These are phyloP conservation scores for Candida andamanensis DNA, from an alignment of 805 yeast genomes.

Conservation along the genomic window DNA sequence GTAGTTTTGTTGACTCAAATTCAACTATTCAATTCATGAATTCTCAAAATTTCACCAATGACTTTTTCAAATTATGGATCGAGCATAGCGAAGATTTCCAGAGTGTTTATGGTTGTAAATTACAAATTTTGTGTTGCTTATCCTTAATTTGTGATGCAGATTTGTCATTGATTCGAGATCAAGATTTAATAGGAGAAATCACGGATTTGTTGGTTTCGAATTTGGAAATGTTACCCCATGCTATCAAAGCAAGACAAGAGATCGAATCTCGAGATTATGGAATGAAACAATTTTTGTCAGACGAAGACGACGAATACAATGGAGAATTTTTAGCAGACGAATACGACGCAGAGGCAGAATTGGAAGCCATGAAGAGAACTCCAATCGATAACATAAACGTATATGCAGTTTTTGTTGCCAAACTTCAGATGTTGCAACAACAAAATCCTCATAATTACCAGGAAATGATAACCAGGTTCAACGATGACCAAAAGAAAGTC, in stretches of 20 bases:
- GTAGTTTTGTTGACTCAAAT: conserved; percentile 34
- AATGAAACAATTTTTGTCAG: conserved; percentile 20
- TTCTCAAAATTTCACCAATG: conserved; percentile 31
- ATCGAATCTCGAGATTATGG: conserved; percentile 37
- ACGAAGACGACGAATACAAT: conserved; percentile 27
- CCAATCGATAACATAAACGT: conserved; percentile 76
- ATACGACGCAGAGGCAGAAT: conserved; percentile 62
- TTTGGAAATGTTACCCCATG: conserved; percentile 43
- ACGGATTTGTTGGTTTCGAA: conserved; percentile 37
- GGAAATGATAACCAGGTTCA: conserved; percentile 38
- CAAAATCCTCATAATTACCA: conserved; percentile 46
- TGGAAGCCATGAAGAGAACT: conserved; percentile 77
- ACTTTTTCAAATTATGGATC: conserved; percentile 46
- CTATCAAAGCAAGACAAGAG: conserved; percentile 43
- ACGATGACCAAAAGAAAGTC: conserved; percentile 27
- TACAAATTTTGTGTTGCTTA: conserved; percentile 45
- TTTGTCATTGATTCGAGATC: conserved; percentile 23
- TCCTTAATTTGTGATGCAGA: conserved; percentile 31
- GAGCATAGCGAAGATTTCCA: conserved; percentile 41
- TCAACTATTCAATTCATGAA: conserved; percentile 32
- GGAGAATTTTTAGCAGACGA: conserved; percentile 26
- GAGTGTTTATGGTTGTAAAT: conserved; percentile 52
- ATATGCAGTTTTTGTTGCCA: conserved; percentile 58
- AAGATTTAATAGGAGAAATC: conserved; percentile 31
- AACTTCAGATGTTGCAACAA: conserved; percentile 45